Base-by-base conservation (phyloP, 768 basidiomycete species). In the Cantharellus anzutake region DNA sequence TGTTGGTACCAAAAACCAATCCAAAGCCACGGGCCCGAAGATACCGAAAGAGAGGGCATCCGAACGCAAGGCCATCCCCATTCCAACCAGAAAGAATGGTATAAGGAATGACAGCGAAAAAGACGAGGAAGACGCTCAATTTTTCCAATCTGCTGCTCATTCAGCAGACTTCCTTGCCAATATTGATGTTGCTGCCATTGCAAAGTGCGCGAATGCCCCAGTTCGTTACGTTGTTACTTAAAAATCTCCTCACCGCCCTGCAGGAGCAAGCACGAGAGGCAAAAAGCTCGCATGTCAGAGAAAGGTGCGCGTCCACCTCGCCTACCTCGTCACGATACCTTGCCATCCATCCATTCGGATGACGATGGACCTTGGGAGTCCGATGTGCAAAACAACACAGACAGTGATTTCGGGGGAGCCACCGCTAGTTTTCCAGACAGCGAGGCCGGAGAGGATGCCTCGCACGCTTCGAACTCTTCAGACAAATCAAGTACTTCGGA, bases 221-320 rank as follows among this genome's bases (percentile, higher is more conserved):
- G 11, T 48, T 48, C 44, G 11, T 29, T 7, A 37, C 52, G 11
- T 37, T 7, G 38, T 11, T 11, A 55, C 38, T 11, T 37, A 37
- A 11, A 11, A 55, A 55, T 37, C 35, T 7, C 38, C 7, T 11
- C 35, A 55, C 38, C 1, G 11, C 52, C 35, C 7, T 55, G 5
- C 61, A 93, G 87, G 80, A 91, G 86, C 66, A 88, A 88, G 71
- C 86, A 83, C 64, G 89, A 87, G 69, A 86, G 80, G 0, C 75
- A 82, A 59, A 75, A 84, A 58, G 69, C 92, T 60, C 83, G 81
- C 67, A 79, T 75, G 60, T 69, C 86, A 39, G 71, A 77, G 61
- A 88, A 83, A 68, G 80, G 83, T 29, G 65, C 74, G 60, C 70
- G 74, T 61, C 73, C 71, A 55, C 69, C 70, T 60, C 66, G 67